Base-by-base conservation (phyloP, 805 yeast species). In the Sugiyamaella marilandica region DNA sequence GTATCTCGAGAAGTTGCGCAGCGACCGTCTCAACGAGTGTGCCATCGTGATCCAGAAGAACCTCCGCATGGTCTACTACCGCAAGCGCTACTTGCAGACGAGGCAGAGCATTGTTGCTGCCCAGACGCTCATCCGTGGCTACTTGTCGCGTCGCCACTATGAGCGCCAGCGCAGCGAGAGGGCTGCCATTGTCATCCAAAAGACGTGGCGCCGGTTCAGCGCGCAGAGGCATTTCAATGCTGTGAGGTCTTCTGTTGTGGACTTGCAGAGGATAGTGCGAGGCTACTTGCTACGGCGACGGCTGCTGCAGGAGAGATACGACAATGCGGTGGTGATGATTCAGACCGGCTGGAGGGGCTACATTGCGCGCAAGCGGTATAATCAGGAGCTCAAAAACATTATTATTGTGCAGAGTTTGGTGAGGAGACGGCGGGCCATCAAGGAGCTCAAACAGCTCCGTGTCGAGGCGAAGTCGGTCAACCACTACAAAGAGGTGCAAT, bases 401-500 rank as follows among this genome's bases (percentile, higher is more conserved):
- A 77, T 87, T 47, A 73, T 81, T 53, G 81, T 88, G 33, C 99
- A 94, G 70, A 80, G 91, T 44, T 77, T 83, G 61, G 73, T 84
- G 56, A 82, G 99, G 74, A 81, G 94, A 63, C 81, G 80, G 55
- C 70, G 75, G 54, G 99, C 99, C 24, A 74, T 74, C 57, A 73
- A 72, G 49, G 84, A 85, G 66, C 80, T 87, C 61, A 71, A 73
- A 57, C 70, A 75, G 53, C 74, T 89, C 68, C 87, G 82, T 66
- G 78, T 77, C n/a, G 98, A 94, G 59, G 96, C 97, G 31, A 88
- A 88, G 67, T 88, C 96, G 13, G 95, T 89, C 44, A 84, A 85
- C 66, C 95, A 85, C 65, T 79, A 88, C 74, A 82, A 88, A 70
- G 96, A 92, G 68, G 95, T 88, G 37, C 90, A 95, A 63, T 94